Conservation (phyloP, 495 filamentous ascomycete species). For the Aspergillus biplanus region DNA sequence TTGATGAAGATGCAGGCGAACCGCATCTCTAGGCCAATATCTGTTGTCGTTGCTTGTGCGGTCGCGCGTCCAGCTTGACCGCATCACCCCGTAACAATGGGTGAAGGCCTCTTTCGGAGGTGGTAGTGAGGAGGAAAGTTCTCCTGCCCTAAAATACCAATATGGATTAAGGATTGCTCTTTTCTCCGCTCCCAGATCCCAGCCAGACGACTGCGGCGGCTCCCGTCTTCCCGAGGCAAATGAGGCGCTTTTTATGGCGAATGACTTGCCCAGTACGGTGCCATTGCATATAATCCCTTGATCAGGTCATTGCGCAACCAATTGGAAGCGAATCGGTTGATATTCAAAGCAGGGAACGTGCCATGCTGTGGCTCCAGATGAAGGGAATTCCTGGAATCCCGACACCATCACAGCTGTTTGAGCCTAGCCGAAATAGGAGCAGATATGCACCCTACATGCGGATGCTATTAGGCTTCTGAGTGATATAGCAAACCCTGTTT, state of each 20-base stretch:
- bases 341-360: not conserved
- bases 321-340: not conserved
- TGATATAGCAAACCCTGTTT: not conserved
- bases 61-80: too few species aligned
- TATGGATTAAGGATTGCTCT: not conserved
- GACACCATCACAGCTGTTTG: not conserved
- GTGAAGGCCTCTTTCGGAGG: not conserved
- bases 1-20: not conserved
- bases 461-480: not conserved
- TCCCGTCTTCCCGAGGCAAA: not conserved
- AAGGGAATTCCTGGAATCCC: conserved; percentile 5
- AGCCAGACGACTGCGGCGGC: not conserved
- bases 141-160: not conserved
- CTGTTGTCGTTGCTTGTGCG: not conserved
- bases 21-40: not conserved
- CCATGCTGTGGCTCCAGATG: not conserved
- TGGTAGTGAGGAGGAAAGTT: not conserved
- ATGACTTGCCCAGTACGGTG: not conserved
- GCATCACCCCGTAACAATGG: not conserved
- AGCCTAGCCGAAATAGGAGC: not conserved
- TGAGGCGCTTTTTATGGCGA: not conserved
- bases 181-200: not conserved
- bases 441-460: not conserved
- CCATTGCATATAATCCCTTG: not conserved
- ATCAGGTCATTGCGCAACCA: not conserved